These are phyloP conservation scores for Microcyclosporella mali DNA, from an alignment of 2,329 filamentous ascomycete species.

Conservation along the genomic window DNA sequence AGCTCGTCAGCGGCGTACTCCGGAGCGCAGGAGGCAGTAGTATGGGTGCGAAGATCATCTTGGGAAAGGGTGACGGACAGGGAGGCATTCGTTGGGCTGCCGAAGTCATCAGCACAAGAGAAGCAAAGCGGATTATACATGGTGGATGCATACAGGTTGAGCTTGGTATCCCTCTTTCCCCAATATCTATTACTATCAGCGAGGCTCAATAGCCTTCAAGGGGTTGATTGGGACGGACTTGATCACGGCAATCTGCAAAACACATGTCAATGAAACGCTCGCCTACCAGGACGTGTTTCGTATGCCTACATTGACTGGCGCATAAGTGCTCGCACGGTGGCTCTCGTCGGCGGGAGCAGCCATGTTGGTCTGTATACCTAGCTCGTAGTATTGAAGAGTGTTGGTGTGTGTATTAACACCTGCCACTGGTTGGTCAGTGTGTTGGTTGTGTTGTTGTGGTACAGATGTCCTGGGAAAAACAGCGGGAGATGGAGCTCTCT, in stretches of 20 bases:
- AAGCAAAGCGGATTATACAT: too few species aligned
- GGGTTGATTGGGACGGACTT: conserved; percentile 54
- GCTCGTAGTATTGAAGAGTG: too few species aligned
- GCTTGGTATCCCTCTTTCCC: conserved; percentile 86
- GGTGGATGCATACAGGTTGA: conserved; percentile 57
- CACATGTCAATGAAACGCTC: too few species aligned
- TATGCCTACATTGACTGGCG: conserved; percentile 58
- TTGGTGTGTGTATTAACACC: too few species aligned
- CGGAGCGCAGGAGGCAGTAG: conserved; percentile 83
- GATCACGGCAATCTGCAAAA: conserved; percentile 83
- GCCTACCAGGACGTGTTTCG: too few species aligned
- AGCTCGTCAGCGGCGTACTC: conserved; percentile 66
- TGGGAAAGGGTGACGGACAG: conserved; percentile 95
- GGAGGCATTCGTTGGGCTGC: conserved; percentile 81
- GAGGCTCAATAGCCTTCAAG: conserved; percentile 4
- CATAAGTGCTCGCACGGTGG: conserved; percentile 90
- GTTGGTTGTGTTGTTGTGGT: too few species aligned
- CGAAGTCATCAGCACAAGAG: too few species aligned
- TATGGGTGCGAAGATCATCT: conserved; percentile 86
- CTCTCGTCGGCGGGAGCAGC: conserved; percentile 47
- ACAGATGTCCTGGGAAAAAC: too few species aligned
- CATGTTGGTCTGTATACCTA: not conserved
- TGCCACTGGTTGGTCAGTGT: too few species aligned
- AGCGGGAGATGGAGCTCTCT: too few species aligned
- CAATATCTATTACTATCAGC: conserved; percentile 58